Base-by-base conservation (phyloP, 129 eudicot genomes). In the Smallanthus sonchifolius region DNA sequence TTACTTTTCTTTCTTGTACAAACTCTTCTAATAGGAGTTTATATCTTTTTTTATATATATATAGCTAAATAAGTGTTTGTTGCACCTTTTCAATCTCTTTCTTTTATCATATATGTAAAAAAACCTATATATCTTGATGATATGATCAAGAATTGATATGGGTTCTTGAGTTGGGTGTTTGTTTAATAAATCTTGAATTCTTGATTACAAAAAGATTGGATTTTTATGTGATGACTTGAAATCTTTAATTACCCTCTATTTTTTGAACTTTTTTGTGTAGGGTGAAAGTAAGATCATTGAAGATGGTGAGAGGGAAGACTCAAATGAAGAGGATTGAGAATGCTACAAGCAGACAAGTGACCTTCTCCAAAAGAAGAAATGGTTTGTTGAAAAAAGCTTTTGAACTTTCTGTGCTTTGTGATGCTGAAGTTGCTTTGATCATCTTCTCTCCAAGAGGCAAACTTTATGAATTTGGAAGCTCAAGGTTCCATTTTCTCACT, bases 301-400 rank as follows among this genome's bases (percentile, higher is more conserved):
- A 63, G 45, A 63, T 63, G 68, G 68, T 63, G 45, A 63, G 68
- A n/a, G 68, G 68, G 45, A 63, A 63, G 68, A 63, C 43, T 15
- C 44, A 63, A 3, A 63, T 35, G 68, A 63, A 4, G 68, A 63
- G 68, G 68, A 63, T 63, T n/a, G 68, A 63, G 45, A 63, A 63
- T 63, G 68, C 68, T 63, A 63, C 68, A 36, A 63, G 68, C 45
- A 63, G 68, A 63, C 44, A 36, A 14, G 68, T 63, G 45, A 63
- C 68, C 6, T 63, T 63, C 45, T 63, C 68, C 45, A 35, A 63
- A 37, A 63, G 45, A 63, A 35, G 45, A 63, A 63, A 89, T 83
- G 96, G 96, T 28, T 80, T 89, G 80, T 65, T 89, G 24, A 89
- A 89, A 73, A 89, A 89, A 62, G 96, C 92, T 7, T 89, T 86